Base-by-base conservation (phyloP, 805 yeast genomes). In the Candida pseudofarinosa region DNA sequence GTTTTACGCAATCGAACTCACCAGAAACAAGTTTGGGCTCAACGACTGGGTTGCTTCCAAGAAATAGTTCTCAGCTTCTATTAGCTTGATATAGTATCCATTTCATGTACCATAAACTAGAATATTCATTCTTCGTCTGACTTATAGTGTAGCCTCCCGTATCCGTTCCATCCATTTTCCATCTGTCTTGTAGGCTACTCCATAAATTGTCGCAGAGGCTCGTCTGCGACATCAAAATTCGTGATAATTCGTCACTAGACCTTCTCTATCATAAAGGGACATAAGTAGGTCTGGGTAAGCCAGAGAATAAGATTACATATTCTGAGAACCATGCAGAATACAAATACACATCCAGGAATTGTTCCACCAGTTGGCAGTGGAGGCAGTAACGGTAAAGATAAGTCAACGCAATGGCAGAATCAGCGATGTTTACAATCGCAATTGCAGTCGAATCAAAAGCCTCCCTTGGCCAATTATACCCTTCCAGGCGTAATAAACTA, bases 1-100 rank as follows among this genome's bases (percentile, higher is more conserved):
- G 69, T 93, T 93, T 62, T 86, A 90, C 56, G 97, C 97, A 43
- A 77, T 89, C 59, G 99, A 93, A 73, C 85, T 93, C 50, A 88
- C 88, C 47, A 85, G 99, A 77, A 93, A 93, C 72, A 86, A 81
- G 63, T 76, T 76, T 51, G 96, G 96, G 31, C 75, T 86, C 56
- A 93, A 93, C 69, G 96, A 93, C 69, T 93, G 99, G 99, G 75
- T 81, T 35, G 45, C 56, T 28, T 50, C 54, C 41, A 49, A 55
- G 48, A 47, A 50, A 23, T 34, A 41, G 28, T 7, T 13, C 14
- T n/a, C 17, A n/a, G 6, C 7, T n/a, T 23, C 28, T 23, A 23
- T 10, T 23, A 7, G 10, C 10, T 6, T 10, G 6, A 23, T 7
- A 7, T 23, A 23, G 28, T 23, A 7, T 23, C 28, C n/a, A 7